phyloP scores from a whole-genome alignment of 306 rosid genomes.

The Potentilla sterilis region DNA sequence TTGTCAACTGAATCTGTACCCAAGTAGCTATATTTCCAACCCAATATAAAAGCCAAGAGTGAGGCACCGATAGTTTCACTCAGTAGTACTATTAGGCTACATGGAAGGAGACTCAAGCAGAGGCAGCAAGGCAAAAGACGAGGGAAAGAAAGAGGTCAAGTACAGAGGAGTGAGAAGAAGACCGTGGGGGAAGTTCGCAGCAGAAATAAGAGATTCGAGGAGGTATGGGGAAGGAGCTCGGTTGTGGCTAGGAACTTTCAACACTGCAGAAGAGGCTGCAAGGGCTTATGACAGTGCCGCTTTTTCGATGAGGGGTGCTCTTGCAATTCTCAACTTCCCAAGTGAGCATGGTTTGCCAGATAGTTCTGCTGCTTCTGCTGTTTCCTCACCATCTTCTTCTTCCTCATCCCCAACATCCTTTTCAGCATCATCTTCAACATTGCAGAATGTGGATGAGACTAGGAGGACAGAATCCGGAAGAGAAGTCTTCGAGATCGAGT shows the following conservation, averaged over 20 bases:
- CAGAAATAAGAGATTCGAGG: conserved; percentile 40
- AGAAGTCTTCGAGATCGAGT: conserved; percentile 58
- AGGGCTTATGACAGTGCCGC: conserved; percentile 75
- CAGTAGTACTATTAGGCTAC: background rate
- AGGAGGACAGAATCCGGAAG: conserved; percentile 12
- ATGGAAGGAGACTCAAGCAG: conserved; percentile 14
- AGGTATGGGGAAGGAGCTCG: conserved; percentile 48
- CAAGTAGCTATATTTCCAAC: background rate
- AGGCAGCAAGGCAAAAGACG: background rate
- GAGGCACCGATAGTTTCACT: background rate
- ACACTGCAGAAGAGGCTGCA: conserved; percentile 60
- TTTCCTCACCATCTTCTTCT: background rate
- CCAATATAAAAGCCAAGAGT: conserved; percentile 24
- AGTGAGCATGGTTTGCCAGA: conserved; percentile 33
- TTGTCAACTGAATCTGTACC: background rate
- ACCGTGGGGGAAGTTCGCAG: conserved; percentile 43
- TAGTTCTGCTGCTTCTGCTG: conserved; percentile 12
- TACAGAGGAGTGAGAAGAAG: conserved; percentile 42
- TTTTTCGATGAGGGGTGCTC: conserved; percentile 56
- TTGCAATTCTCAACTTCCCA: conserved; percentile 73
- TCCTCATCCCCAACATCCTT: background rate
- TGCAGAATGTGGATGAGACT: background rate
- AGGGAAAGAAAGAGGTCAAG: conserved; percentile 1
- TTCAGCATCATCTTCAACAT: conserved; percentile 16
- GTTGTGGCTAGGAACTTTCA: conserved; percentile 72